Conservation (phyloP, 345 rosid genomes). For the Clarkia xantiana region DNA sequence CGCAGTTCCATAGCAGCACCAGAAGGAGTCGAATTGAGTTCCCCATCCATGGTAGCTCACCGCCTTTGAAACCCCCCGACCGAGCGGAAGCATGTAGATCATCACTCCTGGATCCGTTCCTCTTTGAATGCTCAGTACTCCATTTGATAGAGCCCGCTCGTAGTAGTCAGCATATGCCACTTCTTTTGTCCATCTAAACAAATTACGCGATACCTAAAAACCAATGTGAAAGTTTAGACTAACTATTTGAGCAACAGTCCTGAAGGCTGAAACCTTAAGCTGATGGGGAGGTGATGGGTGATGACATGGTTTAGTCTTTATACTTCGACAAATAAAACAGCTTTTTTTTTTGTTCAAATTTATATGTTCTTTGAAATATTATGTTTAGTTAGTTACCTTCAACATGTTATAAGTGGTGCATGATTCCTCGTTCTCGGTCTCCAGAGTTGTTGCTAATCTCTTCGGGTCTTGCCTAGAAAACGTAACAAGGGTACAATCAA, state of each 20-base stretch:
- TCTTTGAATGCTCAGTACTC: conserved; percentile 81
- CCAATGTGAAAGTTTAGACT: background rate
- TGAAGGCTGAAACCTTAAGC: no score
- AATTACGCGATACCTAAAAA: conserved; percentile 68
- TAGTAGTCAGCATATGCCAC: conserved; percentile 81
- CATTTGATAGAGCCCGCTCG: conserved; percentile 81
- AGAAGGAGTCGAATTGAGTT: conserved; percentile 47
- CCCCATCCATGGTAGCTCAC: conserved; percentile 78
- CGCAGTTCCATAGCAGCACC: conserved; percentile 99
- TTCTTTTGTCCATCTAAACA: conserved; percentile 89
- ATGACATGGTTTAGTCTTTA: no score
- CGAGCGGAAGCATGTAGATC: conserved; percentile 94
- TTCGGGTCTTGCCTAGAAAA: conserved; percentile 78
- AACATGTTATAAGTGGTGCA: conserved; percentile 96
- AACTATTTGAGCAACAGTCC: background rate
- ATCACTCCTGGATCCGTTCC: conserved; percentile 80
- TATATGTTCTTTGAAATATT: no score
- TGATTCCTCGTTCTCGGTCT: conserved; percentile 72
- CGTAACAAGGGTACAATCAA: no score
- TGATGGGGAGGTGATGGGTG: no score
- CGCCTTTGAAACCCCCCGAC: conserved; percentile 67
- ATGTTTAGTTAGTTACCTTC: conserved; percentile 55
- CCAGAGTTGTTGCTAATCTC: conserved; percentile 51
- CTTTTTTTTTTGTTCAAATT: no score
- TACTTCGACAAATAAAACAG: no score